Percentiles rank a stretch among this genome's conserved stretches.
These are phyloP conservation scores for Trichoderma sp. DNA, from an alignment of 2,329 filamentous ascomycete species.

Conservation along the genomic window DNA sequence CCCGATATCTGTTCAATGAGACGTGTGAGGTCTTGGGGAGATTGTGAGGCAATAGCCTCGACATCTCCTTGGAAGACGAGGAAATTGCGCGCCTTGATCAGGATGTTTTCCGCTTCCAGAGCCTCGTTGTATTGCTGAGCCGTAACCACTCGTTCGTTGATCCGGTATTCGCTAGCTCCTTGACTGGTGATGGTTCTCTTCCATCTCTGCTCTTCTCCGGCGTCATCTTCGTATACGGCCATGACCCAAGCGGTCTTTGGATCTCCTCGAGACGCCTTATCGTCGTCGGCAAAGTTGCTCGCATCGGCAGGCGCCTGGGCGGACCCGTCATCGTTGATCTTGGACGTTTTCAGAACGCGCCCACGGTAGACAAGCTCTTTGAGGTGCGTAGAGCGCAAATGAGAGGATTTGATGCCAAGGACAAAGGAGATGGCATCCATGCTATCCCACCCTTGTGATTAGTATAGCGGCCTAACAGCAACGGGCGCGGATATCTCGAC, in stretches of 20 bases:
- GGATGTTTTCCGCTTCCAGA: constrained; percentile 89
- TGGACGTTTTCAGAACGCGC: constrained; percentile 87
- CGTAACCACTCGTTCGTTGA: constrained; percentile 88
- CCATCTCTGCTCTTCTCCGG: constrained; percentile 92
- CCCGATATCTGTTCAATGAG: constrained; percentile 98
- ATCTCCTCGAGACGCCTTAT: constrained; percentile 72
- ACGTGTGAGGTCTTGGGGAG: constrained; percentile 87
- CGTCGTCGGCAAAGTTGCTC: constrained; percentile 66
- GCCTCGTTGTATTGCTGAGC: constrained; percentile 93
- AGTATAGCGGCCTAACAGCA: neutral
- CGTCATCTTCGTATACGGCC: constrained; percentile 98
- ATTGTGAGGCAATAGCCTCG: constrained; percentile 93
- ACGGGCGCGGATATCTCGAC: too few relatives aligned
- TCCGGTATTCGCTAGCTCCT: constrained; percentile 92
- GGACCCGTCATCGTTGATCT: constrained; percentile 89
- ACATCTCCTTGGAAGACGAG: constrained; percentile 98
- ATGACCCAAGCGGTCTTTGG: constrained; percentile 98
- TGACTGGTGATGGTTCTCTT: constrained; percentile 89
- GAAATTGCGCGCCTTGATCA: constrained; percentile 98
- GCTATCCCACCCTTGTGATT: constrained; percentile 49
- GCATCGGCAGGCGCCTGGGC: constrained; percentile 64
- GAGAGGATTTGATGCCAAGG: constrained; percentile 97
- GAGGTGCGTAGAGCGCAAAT: constrained; percentile 89
- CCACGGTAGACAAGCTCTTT: constrained; percentile 96
- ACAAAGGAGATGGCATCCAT: constrained; percentile 99